Conservation (phyloP, 768 basidiomycete species). For the Hericium coralloides region DNA sequence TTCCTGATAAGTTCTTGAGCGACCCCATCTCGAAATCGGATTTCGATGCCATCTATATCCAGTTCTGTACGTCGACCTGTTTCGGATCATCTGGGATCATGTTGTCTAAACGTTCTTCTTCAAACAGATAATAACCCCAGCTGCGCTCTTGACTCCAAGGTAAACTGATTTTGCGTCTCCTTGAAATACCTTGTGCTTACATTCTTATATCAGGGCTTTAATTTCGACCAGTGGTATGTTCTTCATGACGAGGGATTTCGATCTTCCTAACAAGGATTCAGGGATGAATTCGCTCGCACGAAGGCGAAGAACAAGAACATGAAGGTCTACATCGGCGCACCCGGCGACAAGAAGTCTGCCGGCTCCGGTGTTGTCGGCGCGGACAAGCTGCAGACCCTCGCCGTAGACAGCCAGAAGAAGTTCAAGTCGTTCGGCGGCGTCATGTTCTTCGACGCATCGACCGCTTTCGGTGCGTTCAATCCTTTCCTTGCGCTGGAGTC, state of each 20-base stretch:
- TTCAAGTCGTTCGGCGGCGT: conserved; percentile 36
- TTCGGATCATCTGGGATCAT: background rate
- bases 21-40: conserved; percentile 20
- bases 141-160: background rate
- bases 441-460: conserved; percentile 40
- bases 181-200: too few species aligned
- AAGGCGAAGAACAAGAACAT: conserved; percentile 34
- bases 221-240: background rate
- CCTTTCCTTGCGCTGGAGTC: background rate
- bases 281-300: conserved; percentile 38
- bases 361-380: conserved; percentile 30
- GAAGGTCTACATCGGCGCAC: conserved; percentile 38
- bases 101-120: background rate
- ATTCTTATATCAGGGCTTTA: background rate
- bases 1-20: conserved; percentile 35
- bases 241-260: too few species aligned
- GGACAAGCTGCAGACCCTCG: conserved; percentile 24
- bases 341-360: conserved; percentile 33
- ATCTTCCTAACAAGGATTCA: conserved; percentile 37
- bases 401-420: conserved; percentile 24
- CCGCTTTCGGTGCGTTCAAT: conserved; percentile 29
- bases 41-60: background rate
- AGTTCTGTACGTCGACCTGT: background rate
- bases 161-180: too few species aligned
- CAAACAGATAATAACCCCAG: background rate